A percentile compares a stretch with the other conserved stretches of the same genome.
phyloP scores from a whole-genome alignment of 2,329 filamentous ascomycete species.

The Fusarium praegraminearum region DNA sequence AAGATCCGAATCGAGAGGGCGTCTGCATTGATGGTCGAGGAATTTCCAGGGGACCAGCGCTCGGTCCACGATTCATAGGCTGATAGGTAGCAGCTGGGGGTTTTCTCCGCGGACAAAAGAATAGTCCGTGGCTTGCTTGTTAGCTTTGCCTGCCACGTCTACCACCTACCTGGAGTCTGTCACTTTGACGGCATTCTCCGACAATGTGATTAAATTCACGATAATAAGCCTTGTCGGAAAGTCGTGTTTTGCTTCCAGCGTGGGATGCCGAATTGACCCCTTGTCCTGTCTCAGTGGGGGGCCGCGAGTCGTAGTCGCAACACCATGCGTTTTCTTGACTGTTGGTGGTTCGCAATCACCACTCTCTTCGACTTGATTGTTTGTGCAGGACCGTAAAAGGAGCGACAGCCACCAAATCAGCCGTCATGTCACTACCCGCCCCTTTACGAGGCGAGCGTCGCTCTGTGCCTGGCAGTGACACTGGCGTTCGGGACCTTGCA shows the following conservation, averaged over 20 bases:
- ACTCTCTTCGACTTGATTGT: conserved; percentile 34
- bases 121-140: not conserved
- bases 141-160: not conserved
- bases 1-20: conserved; percentile 43
- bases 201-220: conserved; percentile 20
- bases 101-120: conserved; percentile 5
- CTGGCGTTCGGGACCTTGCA: conserved; percentile 37
- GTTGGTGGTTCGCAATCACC: conserved; percentile 33
- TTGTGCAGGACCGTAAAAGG: not conserved
- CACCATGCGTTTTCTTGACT: conserved; percentile 34
- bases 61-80: conserved; percentile 1
- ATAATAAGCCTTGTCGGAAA: conserved; percentile 38
- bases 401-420: conserved; percentile 26
- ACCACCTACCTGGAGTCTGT: not conserved
- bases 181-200: conserved; percentile 22
- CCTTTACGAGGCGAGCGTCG: conserved; percentile 23
- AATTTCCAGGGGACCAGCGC: conserved; percentile 31
- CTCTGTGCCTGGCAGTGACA: conserved; percentile 23
- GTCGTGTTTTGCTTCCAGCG: conserved; percentile 36
- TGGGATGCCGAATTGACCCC: conserved; percentile 8
- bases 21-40: conserved; percentile 30
- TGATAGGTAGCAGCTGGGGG: not conserved
- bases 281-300: conserved; percentile 26
- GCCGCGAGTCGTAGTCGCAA: conserved; percentile 31
- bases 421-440: conserved; percentile 37